A percentile compares a stretch with the other conserved stretches of the same genome.
Conservation (phyloP, 495 filamentous ascomycete genomes). For the Clohesyomyces aquaticus region DNA sequence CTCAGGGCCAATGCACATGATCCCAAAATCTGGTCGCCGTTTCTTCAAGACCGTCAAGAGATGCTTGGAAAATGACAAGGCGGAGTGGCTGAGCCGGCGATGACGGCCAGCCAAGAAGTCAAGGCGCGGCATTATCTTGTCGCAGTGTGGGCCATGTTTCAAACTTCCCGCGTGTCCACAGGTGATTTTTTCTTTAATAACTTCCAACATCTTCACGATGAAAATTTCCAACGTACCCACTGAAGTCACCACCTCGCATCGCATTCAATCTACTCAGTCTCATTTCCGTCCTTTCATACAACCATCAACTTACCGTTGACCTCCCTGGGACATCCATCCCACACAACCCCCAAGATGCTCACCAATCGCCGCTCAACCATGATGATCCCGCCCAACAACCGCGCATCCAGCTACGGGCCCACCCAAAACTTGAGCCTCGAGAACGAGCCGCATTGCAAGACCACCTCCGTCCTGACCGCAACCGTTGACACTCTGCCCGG, state of each 20-base stretch:
- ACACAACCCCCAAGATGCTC: constrained; percentile 13
- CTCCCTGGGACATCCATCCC: not conserved
- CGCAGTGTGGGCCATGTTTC: not conserved
- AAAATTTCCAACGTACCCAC: not conserved
- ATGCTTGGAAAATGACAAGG: not conserved
- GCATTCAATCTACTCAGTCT: no score
- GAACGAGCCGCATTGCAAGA: constrained; percentile 21
- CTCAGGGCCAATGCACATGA: not conserved
- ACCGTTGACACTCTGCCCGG: constrained; percentile 23
- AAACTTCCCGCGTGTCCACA: not conserved
- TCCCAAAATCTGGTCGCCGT: not conserved
- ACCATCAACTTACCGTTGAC: not conserved
- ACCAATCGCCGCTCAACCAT: constrained; percentile 34
- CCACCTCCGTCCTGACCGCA: constrained; percentile 19
- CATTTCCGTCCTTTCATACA: not conserved
- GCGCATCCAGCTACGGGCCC: constrained; percentile 1
- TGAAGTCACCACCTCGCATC: no score
- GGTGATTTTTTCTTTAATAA: not conserved
- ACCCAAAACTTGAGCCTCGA: constrained; percentile 14
- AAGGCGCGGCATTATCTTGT: constrained; percentile 17
- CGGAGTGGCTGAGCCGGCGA: not conserved
- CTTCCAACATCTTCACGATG: not conserved
- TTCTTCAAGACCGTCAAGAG: not conserved
- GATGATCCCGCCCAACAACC: constrained; percentile 14
- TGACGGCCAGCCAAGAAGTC: not conserved